These are phyloP conservation scores for Gossypium arboreum DNA, from an alignment of 345 rosid genomes.

Conservation along the genomic window DNA sequence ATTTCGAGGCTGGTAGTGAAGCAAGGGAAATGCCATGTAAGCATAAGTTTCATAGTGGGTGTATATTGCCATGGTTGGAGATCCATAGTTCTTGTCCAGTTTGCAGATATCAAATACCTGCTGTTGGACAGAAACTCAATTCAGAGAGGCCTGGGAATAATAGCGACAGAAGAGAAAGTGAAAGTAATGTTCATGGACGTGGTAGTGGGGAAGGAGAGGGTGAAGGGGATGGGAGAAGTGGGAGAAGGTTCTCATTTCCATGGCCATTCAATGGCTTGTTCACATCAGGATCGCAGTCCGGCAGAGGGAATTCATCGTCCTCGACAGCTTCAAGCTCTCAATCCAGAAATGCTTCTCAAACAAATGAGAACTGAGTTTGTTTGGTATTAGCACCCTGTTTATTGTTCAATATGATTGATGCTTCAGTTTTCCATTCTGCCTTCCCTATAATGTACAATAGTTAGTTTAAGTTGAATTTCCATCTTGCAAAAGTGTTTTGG, in stretches of 20 bases:
- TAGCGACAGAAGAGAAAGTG: constrained; percentile 27
- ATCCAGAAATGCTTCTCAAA: constrained; percentile 33
- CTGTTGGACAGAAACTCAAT: constrained; percentile 57
- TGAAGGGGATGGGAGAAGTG: constrained; percentile 46
- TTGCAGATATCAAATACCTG: constrained; percentile 73
- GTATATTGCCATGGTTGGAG: constrained; percentile 88
- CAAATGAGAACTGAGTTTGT: constrained; percentile 36
- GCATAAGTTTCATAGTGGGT: constrained; percentile 72
- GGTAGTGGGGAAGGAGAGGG: constrained; percentile 40
- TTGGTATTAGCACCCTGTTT: constrained; percentile 5
- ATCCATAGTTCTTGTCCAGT: constrained; percentile 90
- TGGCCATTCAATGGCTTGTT: constrained; percentile 87
- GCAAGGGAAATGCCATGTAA: constrained; percentile 89
- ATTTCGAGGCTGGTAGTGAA: constrained; percentile 56
- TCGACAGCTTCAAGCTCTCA: constrained; percentile 32
- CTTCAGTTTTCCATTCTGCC: constrained; percentile 18
- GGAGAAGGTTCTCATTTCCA: constrained; percentile 66
- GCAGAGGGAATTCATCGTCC: constrained; percentile 38
- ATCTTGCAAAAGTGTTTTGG: constrained; percentile 10
- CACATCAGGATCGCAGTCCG: constrained; percentile 38
- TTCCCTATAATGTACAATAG: constrained; percentile 25
- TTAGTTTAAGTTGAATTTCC: constrained; percentile 8
- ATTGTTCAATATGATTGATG: not conserved
- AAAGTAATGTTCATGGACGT: constrained; percentile 22
- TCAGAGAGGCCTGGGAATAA: constrained; percentile 34